Conservation (phyloP, 306 rosid species). For the Quercus berberidifolia region DNA sequence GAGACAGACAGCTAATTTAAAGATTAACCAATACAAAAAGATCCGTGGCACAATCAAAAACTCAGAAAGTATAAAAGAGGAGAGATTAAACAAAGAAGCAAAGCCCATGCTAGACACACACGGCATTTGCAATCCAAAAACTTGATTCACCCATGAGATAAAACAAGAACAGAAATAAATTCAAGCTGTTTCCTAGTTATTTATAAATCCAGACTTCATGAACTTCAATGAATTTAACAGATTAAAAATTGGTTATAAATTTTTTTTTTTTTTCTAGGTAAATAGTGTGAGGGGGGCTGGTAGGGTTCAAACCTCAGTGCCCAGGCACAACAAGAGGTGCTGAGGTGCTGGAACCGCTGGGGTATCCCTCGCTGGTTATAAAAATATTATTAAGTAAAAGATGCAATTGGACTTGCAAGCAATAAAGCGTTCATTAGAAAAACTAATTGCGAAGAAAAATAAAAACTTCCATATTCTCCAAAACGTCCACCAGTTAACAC, state of each 20-base stretch:
- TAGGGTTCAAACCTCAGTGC: too few relatives aligned
- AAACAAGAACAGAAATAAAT: background rate
- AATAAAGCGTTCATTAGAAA: background rate
- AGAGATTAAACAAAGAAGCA: background rate
- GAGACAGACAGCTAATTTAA: too few relatives aligned
- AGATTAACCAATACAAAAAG: background rate
- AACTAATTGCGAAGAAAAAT: background rate
- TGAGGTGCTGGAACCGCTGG: too few relatives aligned
- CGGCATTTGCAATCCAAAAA: background rate
- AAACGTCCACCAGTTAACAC: slow-evolving; percentile 7
- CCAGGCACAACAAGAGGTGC: too few relatives aligned
- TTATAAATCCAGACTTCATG: background rate
- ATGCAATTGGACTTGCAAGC: background rate
- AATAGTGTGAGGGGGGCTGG: too few relatives aligned
- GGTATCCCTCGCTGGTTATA: too few relatives aligned
- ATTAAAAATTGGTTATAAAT: background rate
- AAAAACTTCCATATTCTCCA: background rate
- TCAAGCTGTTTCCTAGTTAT: background rate
- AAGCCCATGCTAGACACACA: background rate
- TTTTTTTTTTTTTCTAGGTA: too few relatives aligned
- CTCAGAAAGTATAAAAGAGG: background rate
- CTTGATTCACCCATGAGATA: background rate
- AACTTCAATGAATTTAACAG: background rate
- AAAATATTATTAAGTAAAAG: background rate
- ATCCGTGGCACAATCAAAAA: background rate